These are phyloP conservation scores for Coemansia sp. DNA, from an alignment of 192 early-diverging fungal genomes.

Conservation along the genomic window DNA sequence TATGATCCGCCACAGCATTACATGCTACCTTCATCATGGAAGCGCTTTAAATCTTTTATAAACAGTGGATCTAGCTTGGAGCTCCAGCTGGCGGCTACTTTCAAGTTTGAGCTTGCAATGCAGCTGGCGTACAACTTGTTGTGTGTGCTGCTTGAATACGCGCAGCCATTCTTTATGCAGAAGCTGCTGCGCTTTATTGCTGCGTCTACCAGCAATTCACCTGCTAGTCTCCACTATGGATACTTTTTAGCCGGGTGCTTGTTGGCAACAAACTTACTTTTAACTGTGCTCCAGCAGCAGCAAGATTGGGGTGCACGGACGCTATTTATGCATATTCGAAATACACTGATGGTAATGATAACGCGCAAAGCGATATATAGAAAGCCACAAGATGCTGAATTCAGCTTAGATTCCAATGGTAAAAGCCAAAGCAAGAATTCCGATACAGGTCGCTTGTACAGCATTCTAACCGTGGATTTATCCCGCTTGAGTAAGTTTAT, in stretches of 20 bases:
- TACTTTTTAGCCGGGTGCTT: conserved; percentile 60
- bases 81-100: conserved; percentile 27
- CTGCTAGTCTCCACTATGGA: conserved; percentile 39
- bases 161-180: conserved; percentile 59
- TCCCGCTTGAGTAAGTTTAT: conserved; percentile 56
- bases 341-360: conserved; percentile 59
- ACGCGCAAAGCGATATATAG: conserved; percentile 60
- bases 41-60: conserved; percentile 8
- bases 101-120: conserved; percentile 32
- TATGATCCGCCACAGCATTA: conserved; percentile 12
- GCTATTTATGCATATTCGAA: conserved; percentile 57
- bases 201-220: conserved; percentile 20
- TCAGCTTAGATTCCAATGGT: no score
- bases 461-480: conserved; percentile 66
- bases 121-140: conserved; percentile 40
- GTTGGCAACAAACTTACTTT: conserved; percentile 45
- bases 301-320: conserved; percentile 62
- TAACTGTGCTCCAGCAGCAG: conserved; percentile 57
- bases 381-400: conserved; percentile 15
- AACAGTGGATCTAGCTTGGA: conserved; percentile 5
- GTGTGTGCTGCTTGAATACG: conserved; percentile 40
- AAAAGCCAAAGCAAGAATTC: background rate
- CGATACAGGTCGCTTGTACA: conserved; percentile 61
- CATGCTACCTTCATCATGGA: conserved; percentile 10
- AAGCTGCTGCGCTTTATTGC: conserved; percentile 55